A percentile compares a stretch with the other conserved stretches of the same genome.
phyloP scores from a whole-genome alignment of 768 basidiomycete genomes.

The Lactifluus rugatus region DNA sequence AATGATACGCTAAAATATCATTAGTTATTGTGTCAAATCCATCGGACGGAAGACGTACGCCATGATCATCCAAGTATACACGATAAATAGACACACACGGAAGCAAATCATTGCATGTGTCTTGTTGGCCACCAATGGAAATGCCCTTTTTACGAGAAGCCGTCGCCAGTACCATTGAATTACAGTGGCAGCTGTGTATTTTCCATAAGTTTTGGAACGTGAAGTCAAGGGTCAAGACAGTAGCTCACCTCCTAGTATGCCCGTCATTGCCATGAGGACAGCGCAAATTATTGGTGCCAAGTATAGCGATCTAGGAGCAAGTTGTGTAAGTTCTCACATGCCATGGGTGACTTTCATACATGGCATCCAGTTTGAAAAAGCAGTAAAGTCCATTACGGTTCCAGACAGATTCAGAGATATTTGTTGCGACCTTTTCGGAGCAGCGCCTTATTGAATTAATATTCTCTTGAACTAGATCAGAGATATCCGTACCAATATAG shows the following conservation, averaged over 20 bases:
- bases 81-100: conserved; percentile 24
- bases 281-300: conserved; percentile 38
- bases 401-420: conserved; percentile 22
- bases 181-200: conserved; percentile 32
- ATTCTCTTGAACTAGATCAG: not conserved
- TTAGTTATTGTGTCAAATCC: not conserved
- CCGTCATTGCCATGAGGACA: conserved; percentile 30
- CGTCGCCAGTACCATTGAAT: conserved; percentile 36
- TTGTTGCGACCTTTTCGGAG: conserved; percentile 16
- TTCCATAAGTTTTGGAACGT: not conserved
- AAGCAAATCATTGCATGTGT: conserved; percentile 32
- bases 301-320: conserved; percentile 13
- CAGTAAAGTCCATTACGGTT: conserved; percentile 44
- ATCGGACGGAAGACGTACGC: conserved; percentile 3
- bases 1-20: not conserved
- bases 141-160: conserved; percentile 28
- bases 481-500: conserved; percentile 21
- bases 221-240: not conserved
- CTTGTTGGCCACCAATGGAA: conserved; percentile 32
- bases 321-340: not conserved
- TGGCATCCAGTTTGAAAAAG: conserved; percentile 25
- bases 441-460: not conserved
- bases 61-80: conserved; percentile 9
- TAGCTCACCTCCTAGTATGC: conserved; percentile 37
- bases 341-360: conserved; percentile 28